A percentile compares a stretch with the other conserved stretches of the same genome.
Evolutionary conservation across 345 rosid species (phyloP).

Genomic region (Nephelium lappaceum): DNA sequence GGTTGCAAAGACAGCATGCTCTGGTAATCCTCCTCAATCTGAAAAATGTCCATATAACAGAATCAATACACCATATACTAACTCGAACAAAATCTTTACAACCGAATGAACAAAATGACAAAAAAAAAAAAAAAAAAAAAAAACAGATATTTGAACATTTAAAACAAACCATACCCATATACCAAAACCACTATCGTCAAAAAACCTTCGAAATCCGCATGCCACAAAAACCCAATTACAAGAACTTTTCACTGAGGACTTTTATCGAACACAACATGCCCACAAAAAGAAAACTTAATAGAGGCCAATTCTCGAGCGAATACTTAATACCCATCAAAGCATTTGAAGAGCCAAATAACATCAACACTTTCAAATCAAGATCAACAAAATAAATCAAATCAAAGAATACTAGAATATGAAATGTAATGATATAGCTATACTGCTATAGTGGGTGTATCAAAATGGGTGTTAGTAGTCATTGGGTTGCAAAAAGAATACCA

Average conservation of each 20-base stretch:
- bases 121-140: not conserved
- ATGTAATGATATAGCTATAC: not conserved
- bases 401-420: not conserved
- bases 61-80: conserved; percentile 8
- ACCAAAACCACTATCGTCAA: not conserved
- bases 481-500: not conserved
- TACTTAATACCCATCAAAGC: not conserved
- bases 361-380: conserved; percentile 5
- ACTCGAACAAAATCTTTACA: conserved; percentile 6
- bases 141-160: not conserved
- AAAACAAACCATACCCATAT: not conserved
- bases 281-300: not conserved
- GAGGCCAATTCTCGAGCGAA: not conserved
- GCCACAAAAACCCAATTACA: not conserved
- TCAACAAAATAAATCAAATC: not conserved
- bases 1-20: conserved; percentile 68
- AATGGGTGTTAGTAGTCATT: not conserved
- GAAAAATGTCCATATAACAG: conserved; percentile 47
- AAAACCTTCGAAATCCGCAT: too few species aligned
- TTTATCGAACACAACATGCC: conserved; percentile 1
- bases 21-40: conserved; percentile 38
- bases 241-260: conserved; percentile 2
- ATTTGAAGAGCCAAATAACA: conserved; percentile 1
- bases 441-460: not conserved
- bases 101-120: conserved; percentile 10